Base-by-base conservation (phyloP, 1,139 yeast species). In the Kluyveromyces sp. region DNA sequence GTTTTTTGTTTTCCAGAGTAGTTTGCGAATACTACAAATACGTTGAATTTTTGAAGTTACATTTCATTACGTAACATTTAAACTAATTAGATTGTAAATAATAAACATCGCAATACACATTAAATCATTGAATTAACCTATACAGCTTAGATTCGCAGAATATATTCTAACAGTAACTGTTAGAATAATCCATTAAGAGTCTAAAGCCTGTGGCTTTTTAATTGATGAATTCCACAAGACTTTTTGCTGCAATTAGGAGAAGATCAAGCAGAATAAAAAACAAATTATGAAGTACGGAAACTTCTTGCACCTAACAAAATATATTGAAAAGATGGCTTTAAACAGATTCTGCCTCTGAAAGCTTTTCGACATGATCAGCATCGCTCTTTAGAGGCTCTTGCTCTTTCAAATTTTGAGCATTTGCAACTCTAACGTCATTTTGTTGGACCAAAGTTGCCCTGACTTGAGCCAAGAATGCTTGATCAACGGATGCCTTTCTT, bases 401-500 rank as follows among this genome's bases (percentile, higher is more conserved):
- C 32, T 30, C 32, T 30, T 30, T 30, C 32, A 30, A 30, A 30
- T 30, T 30, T 30, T 30, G 32, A 30, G 32, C 36, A 10, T 10
- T 34, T 34, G 36, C 36, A 15, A 10, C 25, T 34, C 25, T 34
- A 34, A 34, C 36, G 36, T 15, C 36, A 34, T 34, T 10, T 34
- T n/a, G 25, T 34, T 30, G 32, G 32, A 30, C 32, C 32, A 30
- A 30, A 30, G 32, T 30, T 30, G 32, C 36, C 36, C 36, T 34
- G 36, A 34, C 36, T 15, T 34, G n/a, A 15, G 36, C 36, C n/a
- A 38, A 10, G 41, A 38, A 38, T 10, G 15, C 41, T 39, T 7
- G 29, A 25, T 39, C 36, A 7, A 29, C 26, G 10, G 42, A 39
- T 7, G 42, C 42, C 34, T 39, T 39, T 39, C 42, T 39, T 39